Conservation (phyloP, 495 filamentous ascomycete genomes). For the Aspergillus taichungensis region DNA sequence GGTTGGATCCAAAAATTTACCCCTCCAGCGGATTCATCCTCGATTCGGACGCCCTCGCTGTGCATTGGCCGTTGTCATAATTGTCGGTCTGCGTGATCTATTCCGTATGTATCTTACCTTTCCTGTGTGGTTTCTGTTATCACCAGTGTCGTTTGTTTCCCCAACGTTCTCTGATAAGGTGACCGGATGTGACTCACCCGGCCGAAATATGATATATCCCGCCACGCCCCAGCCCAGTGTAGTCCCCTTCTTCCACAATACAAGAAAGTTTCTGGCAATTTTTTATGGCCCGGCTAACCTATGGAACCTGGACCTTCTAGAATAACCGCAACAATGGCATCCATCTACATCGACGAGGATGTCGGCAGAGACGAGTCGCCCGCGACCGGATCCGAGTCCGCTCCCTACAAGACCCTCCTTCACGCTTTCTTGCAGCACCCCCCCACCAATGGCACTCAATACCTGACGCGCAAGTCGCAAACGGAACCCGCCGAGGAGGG, state of each 20-base stretch:
- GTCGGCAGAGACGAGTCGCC: conserved; percentile 61
- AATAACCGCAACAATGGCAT: conserved; percentile 27
- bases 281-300: background rate
- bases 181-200: no score
- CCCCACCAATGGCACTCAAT: conserved; percentile 49
- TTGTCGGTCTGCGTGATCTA: no score
- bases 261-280: background rate
- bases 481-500: conserved; percentile 55
- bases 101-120: no score
- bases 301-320: background rate
- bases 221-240: no score
- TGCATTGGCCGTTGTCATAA: no score
- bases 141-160: no score
- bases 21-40: conserved; percentile 19
- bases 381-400: conserved; percentile 56
- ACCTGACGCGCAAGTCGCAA: conserved; percentile 59
- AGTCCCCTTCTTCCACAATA: no score
- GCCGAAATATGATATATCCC: no score
- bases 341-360: conserved; percentile 73
- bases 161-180: no score
- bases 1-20: conserved; percentile 27
- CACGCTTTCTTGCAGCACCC: conserved; percentile 68
- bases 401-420: conserved; percentile 72
- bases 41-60: no score
- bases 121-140: no score